Base-by-base conservation (phyloP, 495 filamentous ascomycete species). In the Extremus antarcticus region DNA sequence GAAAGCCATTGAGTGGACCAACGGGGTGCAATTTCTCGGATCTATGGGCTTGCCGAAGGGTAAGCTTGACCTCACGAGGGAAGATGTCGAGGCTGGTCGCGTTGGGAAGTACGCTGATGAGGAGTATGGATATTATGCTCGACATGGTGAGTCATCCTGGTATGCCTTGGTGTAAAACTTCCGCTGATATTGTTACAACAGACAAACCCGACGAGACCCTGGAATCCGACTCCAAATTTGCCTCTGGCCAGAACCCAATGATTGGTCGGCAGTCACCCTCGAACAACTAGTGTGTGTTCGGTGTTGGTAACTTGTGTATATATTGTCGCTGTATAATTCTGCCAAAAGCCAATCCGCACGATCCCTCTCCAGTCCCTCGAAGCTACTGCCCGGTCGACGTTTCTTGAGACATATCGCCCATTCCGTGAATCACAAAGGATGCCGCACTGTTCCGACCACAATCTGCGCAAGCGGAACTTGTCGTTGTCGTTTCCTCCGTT, bases 11-110 rank as follows among this genome's bases (percentile, higher is more conserved):
- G 92, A 97, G 70, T 97, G 90, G 90, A 86, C 74, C 60, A 86
- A 96, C 20, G 82, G 78, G 29, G 77, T 95, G 25, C 59, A 70
- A 11, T 95, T 85, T 70, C 76, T 95, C 51, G 80, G 82, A 40
- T 86, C 82, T 9, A 95, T 95, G 90, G 90, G 90, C 49, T 76
- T 95, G 54, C 84, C 90, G 22, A 80, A 85, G 70, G 80, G 77
- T 21, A 84, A 91, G 72, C 72, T 89, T 46, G 71, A 70, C 7
- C 74, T 85, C 24, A 86, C 83, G 15, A 76, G 90, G 51, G 76
- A 80, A 55, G 84, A 94, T 51, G 86, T 95, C 38, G 85, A 92
- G 73, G 78, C 73, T 57, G 88, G 88, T 21, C 83, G 81, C 25
- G 64, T 68, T n/a, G 66, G 70, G 1, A 68, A 62, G 60, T 73